Conservation (phyloP, 2,329 filamentous ascomycete species). For the Epichloe scottii region DNA sequence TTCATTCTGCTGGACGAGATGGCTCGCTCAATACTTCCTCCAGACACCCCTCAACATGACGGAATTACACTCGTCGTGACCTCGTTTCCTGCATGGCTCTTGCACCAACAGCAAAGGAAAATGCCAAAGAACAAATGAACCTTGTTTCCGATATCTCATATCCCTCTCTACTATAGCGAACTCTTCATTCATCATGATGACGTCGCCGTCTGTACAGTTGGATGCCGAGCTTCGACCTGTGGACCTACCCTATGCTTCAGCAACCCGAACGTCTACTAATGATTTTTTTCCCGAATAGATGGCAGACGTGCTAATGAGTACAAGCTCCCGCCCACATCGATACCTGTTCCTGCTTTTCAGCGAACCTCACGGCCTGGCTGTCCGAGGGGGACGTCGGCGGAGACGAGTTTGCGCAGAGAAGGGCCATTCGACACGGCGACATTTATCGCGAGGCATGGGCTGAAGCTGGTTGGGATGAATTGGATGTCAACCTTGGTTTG, state of each 20-base stretch:
- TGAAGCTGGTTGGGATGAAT: slow-evolving; percentile 28
- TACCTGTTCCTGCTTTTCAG: too few relatives aligned
- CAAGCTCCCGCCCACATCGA: too few relatives aligned
- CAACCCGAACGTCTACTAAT: not conserved
- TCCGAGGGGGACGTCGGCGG: slow-evolving; percentile 31
- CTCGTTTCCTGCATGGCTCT: too few relatives aligned
- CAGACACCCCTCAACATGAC: too few relatives aligned
- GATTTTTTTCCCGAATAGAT: too few relatives aligned
- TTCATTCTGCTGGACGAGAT: too few relatives aligned
- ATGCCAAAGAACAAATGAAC: too few relatives aligned
- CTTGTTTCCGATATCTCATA: too few relatives aligned
- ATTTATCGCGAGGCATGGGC: slow-evolving; percentile 17
- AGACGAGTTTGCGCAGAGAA: slow-evolving; percentile 32
- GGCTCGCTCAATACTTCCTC: too few relatives aligned
- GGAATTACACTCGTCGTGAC: too few relatives aligned
- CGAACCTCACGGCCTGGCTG: slow-evolving; percentile 8
- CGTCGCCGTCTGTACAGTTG: slow-evolving; percentile 24
- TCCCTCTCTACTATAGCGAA: not conserved
- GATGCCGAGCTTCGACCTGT: slow-evolving; percentile 16
- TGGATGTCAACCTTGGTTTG: slow-evolving; percentile 29
- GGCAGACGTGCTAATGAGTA: too few relatives aligned
- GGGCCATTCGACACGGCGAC: slow-evolving; percentile 28
- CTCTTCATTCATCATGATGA: slow-evolving; percentile 8
- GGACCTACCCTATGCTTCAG: not conserved
- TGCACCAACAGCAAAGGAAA: too few relatives aligned